Evolutionary conservation across 805 yeast species (phyloP).

Genomic region (Nakazawaea siamensis): DNA sequence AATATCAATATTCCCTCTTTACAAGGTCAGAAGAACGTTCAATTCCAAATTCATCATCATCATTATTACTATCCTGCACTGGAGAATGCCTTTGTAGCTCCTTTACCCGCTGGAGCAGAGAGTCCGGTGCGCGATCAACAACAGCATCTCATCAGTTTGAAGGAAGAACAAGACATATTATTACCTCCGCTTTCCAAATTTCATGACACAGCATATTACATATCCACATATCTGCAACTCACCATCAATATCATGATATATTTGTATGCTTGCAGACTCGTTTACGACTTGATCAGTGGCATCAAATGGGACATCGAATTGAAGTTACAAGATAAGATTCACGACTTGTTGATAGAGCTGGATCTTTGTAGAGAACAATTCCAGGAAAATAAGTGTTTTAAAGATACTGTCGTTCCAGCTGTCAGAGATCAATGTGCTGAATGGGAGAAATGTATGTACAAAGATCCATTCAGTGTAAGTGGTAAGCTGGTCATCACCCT

Average conservation of each 20-base stretch:
- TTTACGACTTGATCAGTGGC: slow-evolving; percentile 35
- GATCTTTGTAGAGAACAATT: slow-evolving; percentile 45
- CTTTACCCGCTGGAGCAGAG: too few relatives aligned
- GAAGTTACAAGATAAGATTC: slow-evolving; percentile 39
- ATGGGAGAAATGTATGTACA: slow-evolving; percentile 63
- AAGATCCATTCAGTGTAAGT: slow-evolving; percentile 34
- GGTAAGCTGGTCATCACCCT: slow-evolving; percentile 35
- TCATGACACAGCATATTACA: slow-evolving; percentile 44
- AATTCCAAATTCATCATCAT: slow-evolving; percentile 33
- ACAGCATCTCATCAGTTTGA: too few relatives aligned
- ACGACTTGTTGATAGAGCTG: slow-evolving; percentile 40
- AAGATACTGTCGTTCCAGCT: slow-evolving; percentile 49
- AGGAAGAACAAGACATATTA: slow-evolving; percentile 2
- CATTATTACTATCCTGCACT: slow-evolving; percentile 33
- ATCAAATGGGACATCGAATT: slow-evolving; percentile 46
- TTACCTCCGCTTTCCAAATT: slow-evolving; percentile 54
- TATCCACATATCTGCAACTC: slow-evolving; percentile 57
- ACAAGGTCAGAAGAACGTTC: too few relatives aligned
- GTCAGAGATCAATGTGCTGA: slow-evolving; percentile 44
- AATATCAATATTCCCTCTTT: too few relatives aligned
- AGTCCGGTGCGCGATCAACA: too few relatives aligned
- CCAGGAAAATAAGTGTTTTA: slow-evolving; percentile 47
- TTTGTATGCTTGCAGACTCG: slow-evolving; percentile 33
- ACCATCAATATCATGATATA: slow-evolving; percentile 40
- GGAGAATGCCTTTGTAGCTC: too few relatives aligned